Conservation (phyloP, 352 stramenopile genomes). For the Globisporangium cederbergense region DNA sequence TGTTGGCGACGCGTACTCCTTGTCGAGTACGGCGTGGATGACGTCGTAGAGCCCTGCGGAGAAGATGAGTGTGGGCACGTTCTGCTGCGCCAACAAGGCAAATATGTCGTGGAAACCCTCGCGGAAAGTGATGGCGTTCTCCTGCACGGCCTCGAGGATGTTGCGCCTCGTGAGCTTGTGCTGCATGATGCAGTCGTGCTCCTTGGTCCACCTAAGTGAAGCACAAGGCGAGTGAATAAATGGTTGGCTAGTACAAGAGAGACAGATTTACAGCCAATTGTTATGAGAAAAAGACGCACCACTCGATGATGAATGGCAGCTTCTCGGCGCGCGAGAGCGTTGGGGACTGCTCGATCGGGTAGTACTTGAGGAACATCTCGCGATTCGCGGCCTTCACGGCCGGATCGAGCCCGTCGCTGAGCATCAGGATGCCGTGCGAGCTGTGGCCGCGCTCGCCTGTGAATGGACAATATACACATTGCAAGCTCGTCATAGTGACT, state of each 20-base stretch:
- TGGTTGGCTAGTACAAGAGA: too few relatives aligned
- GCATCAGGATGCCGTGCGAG: constrained; percentile 31
- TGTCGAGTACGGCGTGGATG: constrained; percentile 64
- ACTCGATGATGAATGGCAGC: constrained; percentile 66
- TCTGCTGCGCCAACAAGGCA: constrained; percentile 7
- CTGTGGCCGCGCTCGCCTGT: neutral
- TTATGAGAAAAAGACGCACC: too few relatives aligned
- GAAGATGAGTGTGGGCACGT: constrained; percentile 25
- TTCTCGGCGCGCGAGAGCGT: constrained; percentile 54
- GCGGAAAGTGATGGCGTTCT: constrained; percentile 53
- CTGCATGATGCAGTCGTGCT: constrained; percentile 51
- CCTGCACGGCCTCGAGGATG: constrained; percentile 40
- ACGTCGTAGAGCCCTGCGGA: constrained; percentile 51
- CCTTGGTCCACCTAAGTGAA: constrained; percentile 38
- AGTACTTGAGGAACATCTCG: constrained; percentile 61
- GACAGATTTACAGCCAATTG: too few relatives aligned
- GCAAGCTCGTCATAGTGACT: neutral
- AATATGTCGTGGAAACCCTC: constrained; percentile 22
- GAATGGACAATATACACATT: neutral
- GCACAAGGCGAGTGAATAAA: too few relatives aligned
- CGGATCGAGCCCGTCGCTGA: constrained; percentile 17
- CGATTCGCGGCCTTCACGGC: constrained; percentile 29
- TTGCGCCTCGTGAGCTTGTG: constrained; percentile 41
- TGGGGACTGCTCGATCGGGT: constrained; percentile 63
- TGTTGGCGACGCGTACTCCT: constrained; percentile 37